These are phyloP conservation scores for Metschnikowia rubicola DNA, from an alignment of 805 yeast genomes.

Conservation along the genomic window DNA sequence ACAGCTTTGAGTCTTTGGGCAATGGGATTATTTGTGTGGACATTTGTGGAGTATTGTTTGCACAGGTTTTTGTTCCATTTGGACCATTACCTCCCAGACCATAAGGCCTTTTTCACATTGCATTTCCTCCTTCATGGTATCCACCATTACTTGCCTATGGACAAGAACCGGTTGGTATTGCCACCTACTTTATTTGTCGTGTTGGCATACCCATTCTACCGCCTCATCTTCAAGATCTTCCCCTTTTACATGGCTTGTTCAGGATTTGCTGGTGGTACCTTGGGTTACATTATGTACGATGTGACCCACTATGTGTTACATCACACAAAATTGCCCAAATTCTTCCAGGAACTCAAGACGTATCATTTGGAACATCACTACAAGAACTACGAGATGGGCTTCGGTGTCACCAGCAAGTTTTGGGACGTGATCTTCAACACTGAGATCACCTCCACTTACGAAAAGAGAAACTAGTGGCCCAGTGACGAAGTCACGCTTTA, in stretches of 20 bases:
- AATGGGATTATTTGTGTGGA: conserved; percentile 90
- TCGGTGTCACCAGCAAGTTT: conserved; percentile 90
- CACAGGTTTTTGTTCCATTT: conserved; percentile 94
- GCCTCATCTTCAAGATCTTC: conserved; percentile 66
- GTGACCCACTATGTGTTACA: conserved; percentile 92
- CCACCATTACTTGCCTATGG: conserved; percentile 98
- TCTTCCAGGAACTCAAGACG: conserved; percentile 74
- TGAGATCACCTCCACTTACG: conserved; percentile 51
- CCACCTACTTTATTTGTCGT: conserved; percentile 84
- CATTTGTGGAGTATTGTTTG: conserved; percentile 79
- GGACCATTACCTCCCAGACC: conserved; percentile 81
- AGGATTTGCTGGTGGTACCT: conserved; percentile 92
- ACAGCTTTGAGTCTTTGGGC: conserved; percentile 57
- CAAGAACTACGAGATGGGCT: conserved; percentile 93
- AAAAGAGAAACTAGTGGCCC: conserved; percentile 32
- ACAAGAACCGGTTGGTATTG: conserved; percentile 84
- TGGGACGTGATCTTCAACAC: conserved; percentile 95
- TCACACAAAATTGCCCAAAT: conserved; percentile 77
- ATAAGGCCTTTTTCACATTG: conserved; percentile 66
- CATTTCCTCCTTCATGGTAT: conserved; percentile 94
- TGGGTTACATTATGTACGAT: conserved; percentile 92
- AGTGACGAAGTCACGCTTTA: neutral
- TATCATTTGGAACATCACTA: conserved; percentile 97
- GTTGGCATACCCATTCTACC: conserved; percentile 77
- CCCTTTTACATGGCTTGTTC: conserved; percentile 85